Percentiles rank a stretch among this genome's conserved stretches.
Evolutionary conservation across 345 rosid genomes (phyloP).

Genomic region (Gossypium rotundifolium): DNA sequence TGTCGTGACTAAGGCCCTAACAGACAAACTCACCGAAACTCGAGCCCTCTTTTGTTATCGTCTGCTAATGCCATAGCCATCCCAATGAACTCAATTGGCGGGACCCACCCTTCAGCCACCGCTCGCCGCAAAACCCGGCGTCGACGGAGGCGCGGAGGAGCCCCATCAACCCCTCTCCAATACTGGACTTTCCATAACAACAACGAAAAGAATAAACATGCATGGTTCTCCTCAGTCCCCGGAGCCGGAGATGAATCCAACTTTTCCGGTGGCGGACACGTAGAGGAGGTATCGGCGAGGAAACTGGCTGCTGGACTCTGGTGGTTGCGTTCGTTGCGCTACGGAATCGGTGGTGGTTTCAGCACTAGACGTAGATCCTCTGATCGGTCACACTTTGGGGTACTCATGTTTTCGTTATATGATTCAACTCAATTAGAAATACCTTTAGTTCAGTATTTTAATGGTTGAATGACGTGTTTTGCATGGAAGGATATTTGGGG

Average conservation of each 20-base stretch:
- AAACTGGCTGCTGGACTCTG: slow-evolving; percentile 34
- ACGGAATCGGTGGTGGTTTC: background rate
- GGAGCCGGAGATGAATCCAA: background rate
- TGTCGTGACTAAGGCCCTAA: background rate
- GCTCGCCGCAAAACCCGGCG: background rate
- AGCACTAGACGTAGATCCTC: slow-evolving; percentile 9
- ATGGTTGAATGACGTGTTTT: background rate
- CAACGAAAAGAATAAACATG: background rate
- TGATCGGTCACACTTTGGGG: slow-evolving; percentile 18
- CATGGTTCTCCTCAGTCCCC: background rate
- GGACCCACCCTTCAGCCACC: slow-evolving; percentile 2
- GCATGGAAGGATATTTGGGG: background rate
- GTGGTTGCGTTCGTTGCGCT: slow-evolving; percentile 9
- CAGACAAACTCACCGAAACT: slow-evolving; percentile 10
- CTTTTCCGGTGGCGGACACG: background rate
- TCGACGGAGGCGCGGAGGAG: slow-evolving; percentile 7
- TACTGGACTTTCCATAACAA: slow-evolving; percentile 15
- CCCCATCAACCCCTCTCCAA: slow-evolving; percentile 19
- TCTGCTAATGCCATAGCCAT: background rate
- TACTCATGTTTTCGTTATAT: background rate
- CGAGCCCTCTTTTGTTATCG: background rate
- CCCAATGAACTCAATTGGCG: slow-evolving; percentile 22
- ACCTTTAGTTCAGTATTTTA: background rate
- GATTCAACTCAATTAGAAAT: background rate
- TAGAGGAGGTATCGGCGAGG: slow-evolving; percentile 25